Evolutionary conservation across 495 filamentous ascomycete genomes (phyloP).

Genomic region (Hyaloscypha bicolor): DNA sequence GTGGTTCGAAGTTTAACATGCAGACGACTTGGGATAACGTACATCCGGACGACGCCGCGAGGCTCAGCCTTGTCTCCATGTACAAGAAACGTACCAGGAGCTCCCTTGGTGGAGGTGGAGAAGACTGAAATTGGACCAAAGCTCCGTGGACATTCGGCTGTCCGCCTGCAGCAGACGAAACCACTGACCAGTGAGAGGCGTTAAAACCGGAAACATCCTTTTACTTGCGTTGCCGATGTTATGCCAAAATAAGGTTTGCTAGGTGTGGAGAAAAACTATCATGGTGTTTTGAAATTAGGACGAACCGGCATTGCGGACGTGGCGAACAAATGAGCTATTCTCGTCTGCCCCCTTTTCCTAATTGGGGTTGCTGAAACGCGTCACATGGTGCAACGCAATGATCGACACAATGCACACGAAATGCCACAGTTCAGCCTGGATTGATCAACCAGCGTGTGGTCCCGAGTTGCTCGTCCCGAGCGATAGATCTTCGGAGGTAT

Average conservation of each 20-base stretch:
- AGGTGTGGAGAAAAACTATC: background rate
- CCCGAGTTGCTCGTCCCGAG: too few relatives aligned
- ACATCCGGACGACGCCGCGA: background rate
- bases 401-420: background rate
- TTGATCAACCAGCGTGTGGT: too few relatives aligned
- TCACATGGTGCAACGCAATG: constrained; percentile 8
- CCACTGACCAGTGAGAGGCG: background rate
- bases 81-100: background rate
- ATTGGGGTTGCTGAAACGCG: background rate
- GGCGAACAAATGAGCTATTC: background rate
- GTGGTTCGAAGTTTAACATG: background rate
- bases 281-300: background rate
- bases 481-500: too few relatives aligned
- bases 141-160: background rate
- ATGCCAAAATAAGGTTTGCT: background rate
- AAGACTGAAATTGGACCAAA: background rate
- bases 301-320: background rate
- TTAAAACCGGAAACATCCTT: background rate
- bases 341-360: background rate
- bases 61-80: background rate
- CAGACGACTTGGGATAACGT: background rate
- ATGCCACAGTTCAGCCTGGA: background rate
- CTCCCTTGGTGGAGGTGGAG: background rate
- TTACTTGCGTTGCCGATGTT: background rate
- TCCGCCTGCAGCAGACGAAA: background rate